Evolutionary conservation across 2,329 filamentous ascomycete genomes (phyloP), one percentile per base, ranked within the genome.

Genomic region (Aspergillus pseudoterreus): DNA sequence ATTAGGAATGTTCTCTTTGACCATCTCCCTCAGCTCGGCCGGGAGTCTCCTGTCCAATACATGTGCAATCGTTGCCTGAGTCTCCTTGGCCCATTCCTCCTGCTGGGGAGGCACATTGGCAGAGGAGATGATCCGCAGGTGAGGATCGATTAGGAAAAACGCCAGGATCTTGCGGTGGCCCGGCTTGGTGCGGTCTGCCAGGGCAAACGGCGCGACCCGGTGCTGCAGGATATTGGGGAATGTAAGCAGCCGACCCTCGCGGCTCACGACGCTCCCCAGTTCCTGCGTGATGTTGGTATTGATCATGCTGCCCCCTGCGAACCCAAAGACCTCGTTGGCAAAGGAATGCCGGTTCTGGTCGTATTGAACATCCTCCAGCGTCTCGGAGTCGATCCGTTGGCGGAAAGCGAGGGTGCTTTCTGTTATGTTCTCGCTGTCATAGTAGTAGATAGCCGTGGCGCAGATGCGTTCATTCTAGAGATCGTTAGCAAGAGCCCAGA

Each of bases 371-470:
- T 45, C 14, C 10, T 38, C 10, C 4, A 53, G 6, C 1, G 42
- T n/a, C 1, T 43, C 45, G 55, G 49, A 10, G 50, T 59, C 36
- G 3, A 33, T 44, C 5, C 52, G 55, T 9, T 77, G 77, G 3
- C 74, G 76, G 58, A 86, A 84, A 0, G 68, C 66, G 0, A 86
- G 71, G 3, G 63, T 65, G 53, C 71, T 79, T 1, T 79, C 69
- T 0, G 81, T 82, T 49, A 86, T 78, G 63, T 88, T 88, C 0
- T 84, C 75, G 49, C 67, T 71, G 56, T 84, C 81, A 57, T 83
- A 83, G 65, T 87, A 87, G 70, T 84, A 87, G 2, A 88, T 70
- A 0, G 83, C 81, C 0, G 82, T 84, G 0, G 82, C 82, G 52
- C 76, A 78, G 24, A 88, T 87, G 52, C 78, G 78, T 61, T 87